Conservation (phyloP, 2,329 filamentous ascomycete species). For the Metarhizium sp. region DNA sequence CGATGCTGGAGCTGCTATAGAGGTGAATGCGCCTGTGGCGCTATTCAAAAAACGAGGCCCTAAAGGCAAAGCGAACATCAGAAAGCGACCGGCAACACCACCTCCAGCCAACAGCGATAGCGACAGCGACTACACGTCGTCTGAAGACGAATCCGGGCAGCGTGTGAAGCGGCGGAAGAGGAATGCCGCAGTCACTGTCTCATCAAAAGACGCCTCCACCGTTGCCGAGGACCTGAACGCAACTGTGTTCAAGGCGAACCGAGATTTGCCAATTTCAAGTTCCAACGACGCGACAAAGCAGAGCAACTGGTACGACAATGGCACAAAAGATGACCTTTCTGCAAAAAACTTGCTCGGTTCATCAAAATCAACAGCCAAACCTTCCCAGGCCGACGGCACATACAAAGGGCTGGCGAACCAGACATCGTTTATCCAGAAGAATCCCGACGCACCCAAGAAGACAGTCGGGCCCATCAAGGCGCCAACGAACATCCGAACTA, state of each 20-base stretch:
- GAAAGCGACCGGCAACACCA: constrained; percentile 74
- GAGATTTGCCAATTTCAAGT: constrained; percentile 50
- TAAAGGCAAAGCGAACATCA: constrained; percentile 66
- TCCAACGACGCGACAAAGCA: constrained; percentile 85
- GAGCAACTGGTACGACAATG: constrained; percentile 82
- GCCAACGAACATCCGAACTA: constrained; percentile 79
- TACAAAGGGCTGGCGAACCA: constrained; percentile 71
- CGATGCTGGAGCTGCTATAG: neutral
- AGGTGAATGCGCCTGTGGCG: constrained; percentile 38
- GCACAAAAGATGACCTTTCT: constrained; percentile 36
- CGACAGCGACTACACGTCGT: constrained; percentile 56
- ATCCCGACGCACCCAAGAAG: constrained; percentile 60
- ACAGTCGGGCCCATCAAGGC: constrained; percentile 81
- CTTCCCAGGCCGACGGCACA: constrained; percentile 47
- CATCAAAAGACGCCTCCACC: constrained; percentile 37
- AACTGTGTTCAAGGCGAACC: constrained; percentile 51
- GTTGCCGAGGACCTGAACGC: constrained; percentile 32
- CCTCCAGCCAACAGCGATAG: constrained; percentile 56
- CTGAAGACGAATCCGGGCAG: constrained; percentile 67
- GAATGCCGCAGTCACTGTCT: constrained; percentile 55
- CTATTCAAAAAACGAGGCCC: constrained; percentile 80
- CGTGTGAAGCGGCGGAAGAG: constrained; percentile 72
- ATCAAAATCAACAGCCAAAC: constrained; percentile 32
- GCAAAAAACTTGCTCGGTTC: constrained; percentile 49
- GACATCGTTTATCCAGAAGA: constrained; percentile 68